phyloP scores from a whole-genome alignment of 345 rosid species.

The Sapria himalayana region DNA sequence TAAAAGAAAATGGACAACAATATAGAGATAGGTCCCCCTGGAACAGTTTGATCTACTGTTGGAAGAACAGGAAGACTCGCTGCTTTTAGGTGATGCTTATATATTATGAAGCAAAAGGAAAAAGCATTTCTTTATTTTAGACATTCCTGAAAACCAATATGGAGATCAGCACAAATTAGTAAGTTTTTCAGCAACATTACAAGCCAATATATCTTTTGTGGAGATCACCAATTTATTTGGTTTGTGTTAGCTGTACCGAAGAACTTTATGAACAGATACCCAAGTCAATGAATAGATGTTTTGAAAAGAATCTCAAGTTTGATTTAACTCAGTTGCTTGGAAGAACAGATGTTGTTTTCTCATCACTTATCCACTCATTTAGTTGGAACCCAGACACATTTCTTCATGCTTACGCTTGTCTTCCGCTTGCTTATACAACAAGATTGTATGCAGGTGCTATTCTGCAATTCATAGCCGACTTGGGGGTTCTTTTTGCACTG shows the following conservation, averaged over 20 bases:
- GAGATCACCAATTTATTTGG: constrained; percentile 91
- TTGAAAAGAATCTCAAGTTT: constrained; percentile 88
- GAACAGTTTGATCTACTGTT: no score
- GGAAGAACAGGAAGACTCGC: no score
- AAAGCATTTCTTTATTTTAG: constrained; percentile 94
- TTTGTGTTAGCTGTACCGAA: constrained; percentile 93
- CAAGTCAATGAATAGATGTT: constrained; percentile 83
- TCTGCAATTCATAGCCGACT: constrained; percentile 13
- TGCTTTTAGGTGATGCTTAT: constrained; percentile 94
- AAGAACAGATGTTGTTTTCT: constrained; percentile 95
- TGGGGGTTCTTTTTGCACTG: constrained; percentile 15
- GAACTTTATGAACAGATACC: constrained; percentile 86
- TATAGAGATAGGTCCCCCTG: no score
- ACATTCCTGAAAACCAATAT: constrained; percentile 94
- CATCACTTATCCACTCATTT: constrained; percentile 88
- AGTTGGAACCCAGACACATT: constrained; percentile 27
- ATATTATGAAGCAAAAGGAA: constrained; percentile 94
- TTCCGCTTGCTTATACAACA: constrained; percentile 16
- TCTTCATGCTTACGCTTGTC: constrained; percentile 17
- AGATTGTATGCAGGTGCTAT: constrained; percentile 15
- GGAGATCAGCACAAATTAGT: constrained; percentile 98
- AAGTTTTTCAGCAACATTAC: constrained; percentile 95
- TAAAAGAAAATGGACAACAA: no score
- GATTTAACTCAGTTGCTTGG: constrained; percentile 98
- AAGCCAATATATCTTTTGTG: constrained; percentile 94